Percentiles rank a stretch among this genome's conserved stretches.
phyloP scores from a whole-genome alignment of 768 basidiomycete species.

The Ramaria sp. region DNA sequence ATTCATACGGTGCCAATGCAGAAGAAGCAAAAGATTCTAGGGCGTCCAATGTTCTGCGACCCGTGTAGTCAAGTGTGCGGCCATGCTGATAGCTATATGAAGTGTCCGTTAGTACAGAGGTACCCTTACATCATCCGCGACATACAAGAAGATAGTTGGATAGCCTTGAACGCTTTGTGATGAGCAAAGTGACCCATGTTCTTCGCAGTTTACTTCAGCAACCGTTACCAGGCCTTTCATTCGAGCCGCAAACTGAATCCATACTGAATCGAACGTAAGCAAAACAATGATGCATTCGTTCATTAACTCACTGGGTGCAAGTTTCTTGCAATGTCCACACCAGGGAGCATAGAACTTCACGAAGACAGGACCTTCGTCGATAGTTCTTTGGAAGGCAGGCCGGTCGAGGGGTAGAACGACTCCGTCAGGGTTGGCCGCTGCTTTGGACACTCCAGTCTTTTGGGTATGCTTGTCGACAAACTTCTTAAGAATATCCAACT shows the following conservation, averaged over 20 bases:
- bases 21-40: conserved; percentile 67
- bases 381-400: conserved; percentile 35
- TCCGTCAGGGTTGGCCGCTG: conserved; percentile 28
- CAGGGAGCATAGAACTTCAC: conserved; percentile 90
- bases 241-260: conserved; percentile 59
- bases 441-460: background rate
- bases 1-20: conserved; percentile 57
- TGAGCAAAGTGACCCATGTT: conserved; percentile 53
- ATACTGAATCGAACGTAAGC: conserved; percentile 28
- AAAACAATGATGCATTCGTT: background rate
- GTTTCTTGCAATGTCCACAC: conserved; percentile 82
- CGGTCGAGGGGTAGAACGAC: conserved; percentile 28
- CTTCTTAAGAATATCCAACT: conserved; percentile 39
- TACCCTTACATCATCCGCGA: conserved; percentile 15
- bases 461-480: conserved; percentile 40
- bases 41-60: conserved; percentile 58
- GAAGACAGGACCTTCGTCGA: conserved; percentile 41
- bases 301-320: conserved; percentile 44
- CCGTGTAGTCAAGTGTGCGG: conserved; percentile 60
- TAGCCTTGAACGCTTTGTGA: conserved; percentile 63
- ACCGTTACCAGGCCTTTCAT: conserved; percentile 67
- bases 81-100: conserved; percentile 32
- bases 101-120: background rate
- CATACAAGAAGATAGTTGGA: conserved; percentile 70
- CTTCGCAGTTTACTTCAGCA: conserved; percentile 86